Conservation (phyloP, 2,329 filamentous ascomycete species). For the Dryadomyces quercivorus region DNA sequence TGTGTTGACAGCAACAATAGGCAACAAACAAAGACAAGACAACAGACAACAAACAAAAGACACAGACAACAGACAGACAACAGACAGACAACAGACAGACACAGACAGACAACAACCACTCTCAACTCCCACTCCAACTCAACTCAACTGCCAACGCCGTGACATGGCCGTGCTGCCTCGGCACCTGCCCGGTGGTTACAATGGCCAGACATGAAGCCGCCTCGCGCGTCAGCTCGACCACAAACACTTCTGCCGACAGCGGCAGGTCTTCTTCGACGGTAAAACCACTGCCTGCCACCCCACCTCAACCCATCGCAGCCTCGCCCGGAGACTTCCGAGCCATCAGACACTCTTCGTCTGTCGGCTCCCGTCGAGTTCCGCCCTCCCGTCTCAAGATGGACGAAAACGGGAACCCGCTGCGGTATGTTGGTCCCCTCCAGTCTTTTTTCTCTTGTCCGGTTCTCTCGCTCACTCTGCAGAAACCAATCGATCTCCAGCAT, state of each 20-base stretch:
- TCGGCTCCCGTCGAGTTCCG: slow-evolving; percentile 21
- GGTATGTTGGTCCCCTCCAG: slow-evolving; percentile 18
- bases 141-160: background rate
- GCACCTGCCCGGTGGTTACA: slow-evolving; percentile 25
- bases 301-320: slow-evolving; percentile 12
- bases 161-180: slow-evolving; percentile 11
- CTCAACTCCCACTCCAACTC: background rate
- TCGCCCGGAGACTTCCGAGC: slow-evolving; percentile 1
- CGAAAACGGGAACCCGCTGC: slow-evolving; percentile 31
- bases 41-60: too few species aligned
- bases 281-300: slow-evolving; percentile 29
- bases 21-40: too few species aligned
- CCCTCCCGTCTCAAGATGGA: slow-evolving; percentile 43
- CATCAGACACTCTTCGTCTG: slow-evolving; percentile 5
- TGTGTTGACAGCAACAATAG: too few species aligned
- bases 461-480: slow-evolving; percentile 6
- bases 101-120: background rate
- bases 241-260: slow-evolving; percentile 55
- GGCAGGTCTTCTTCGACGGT: slow-evolving; percentile 55
- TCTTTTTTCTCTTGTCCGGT: background rate
- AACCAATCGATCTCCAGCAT: slow-evolving; percentile 11
- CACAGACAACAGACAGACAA: too few species aligned
- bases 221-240: slow-evolving; percentile 53
- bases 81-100: too few species aligned
- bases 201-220: slow-evolving; percentile 57